These are phyloP conservation scores for Wallacemonas collosoma DNA, from an alignment of 208 protist species.

Conservation along the genomic window DNA sequence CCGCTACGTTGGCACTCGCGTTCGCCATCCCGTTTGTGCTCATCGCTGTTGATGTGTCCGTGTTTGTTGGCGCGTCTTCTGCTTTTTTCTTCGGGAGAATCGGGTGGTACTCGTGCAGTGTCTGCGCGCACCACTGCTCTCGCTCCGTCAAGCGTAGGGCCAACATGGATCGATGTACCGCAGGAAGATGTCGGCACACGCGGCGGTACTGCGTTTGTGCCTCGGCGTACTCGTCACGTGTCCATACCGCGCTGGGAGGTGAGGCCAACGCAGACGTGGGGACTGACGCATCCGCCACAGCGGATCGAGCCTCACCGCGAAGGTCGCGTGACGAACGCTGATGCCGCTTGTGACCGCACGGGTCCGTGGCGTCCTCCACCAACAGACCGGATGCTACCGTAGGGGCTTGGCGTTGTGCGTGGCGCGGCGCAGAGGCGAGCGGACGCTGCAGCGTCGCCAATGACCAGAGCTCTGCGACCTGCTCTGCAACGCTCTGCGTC, in stretches of 20 bases:
- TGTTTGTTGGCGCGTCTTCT: background rate
- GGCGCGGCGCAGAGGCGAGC: background rate
- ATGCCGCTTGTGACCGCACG: background rate
- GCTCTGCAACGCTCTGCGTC: background rate
- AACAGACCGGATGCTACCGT: background rate
- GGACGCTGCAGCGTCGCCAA: background rate
- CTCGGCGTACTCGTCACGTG: background rate
- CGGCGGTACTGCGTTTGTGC: background rate
- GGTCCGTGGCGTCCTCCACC: background rate
- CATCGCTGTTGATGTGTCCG: background rate
- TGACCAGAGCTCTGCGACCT: background rate
- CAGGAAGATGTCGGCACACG: background rate
- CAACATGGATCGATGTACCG: background rate
- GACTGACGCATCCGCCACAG: too few relatives aligned
- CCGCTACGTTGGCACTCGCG: too few relatives aligned
- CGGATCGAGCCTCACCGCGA: too few relatives aligned
- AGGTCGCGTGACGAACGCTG: background rate
- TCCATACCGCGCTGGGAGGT: background rate
- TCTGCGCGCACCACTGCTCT: conserved; percentile 12
- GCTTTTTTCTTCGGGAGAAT: background rate
- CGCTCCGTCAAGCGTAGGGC: background rate
- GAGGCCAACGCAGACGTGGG: too few relatives aligned
- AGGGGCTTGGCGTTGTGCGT: background rate
- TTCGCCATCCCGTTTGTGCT: background rate
- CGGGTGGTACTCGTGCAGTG: conserved; percentile 10